Base-by-base conservation (phyloP, 345 rosid genomes). In the Noccaea caerulescens region DNA sequence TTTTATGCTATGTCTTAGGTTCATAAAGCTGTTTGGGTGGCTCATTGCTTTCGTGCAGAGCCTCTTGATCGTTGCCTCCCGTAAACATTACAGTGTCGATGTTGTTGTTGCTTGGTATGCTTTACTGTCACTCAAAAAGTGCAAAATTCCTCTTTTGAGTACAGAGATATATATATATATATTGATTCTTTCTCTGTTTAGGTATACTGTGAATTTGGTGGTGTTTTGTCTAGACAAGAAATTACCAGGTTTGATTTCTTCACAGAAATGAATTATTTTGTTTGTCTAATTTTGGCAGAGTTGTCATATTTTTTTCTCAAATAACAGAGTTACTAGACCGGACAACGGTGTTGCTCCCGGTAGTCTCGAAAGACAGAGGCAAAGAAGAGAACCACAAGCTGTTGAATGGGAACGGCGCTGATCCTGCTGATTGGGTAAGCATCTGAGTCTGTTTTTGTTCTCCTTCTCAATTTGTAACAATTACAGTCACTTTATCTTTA, bases 331-430 rank as follows among this genome's bases (percentile, higher is more conserved):
- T 95, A 49, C 94, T 87, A 58, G 98, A 95, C 49, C 88, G 98
- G 64, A 80, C 91, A 27, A 41, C 72, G 0, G 54, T 86, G 66
- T 77, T 87, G 64, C 84, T 95, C 25, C 98, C 99, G 0, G 56
- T 90, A 66, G 82, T 78, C 76, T 87, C 87, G 71, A 93, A 84
- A 69, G 97, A 93, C 42, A 77, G 80, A 77, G 81, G 69, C 70
- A 91, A 88, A 84, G 99, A 92, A 80, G 99, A 88, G 84, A 92
- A 83, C 75, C 92, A 84, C 84, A 95, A 92, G 87, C 96, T 90
- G 60, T 72, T 92, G 80, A 95, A 95, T 69, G 99, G 99, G 78
- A 88, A 88, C 46, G 72, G 86, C 8, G 84, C 67, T 16, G 98
- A 93, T 44, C 87, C 98, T 79, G 82, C 96, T 47, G 99, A 94